Evolutionary conservation across 2,329 filamentous ascomycete genomes (phyloP), one percentile per base, ranked within the genome.

Genomic region (Exophiala mesophila): DNA sequence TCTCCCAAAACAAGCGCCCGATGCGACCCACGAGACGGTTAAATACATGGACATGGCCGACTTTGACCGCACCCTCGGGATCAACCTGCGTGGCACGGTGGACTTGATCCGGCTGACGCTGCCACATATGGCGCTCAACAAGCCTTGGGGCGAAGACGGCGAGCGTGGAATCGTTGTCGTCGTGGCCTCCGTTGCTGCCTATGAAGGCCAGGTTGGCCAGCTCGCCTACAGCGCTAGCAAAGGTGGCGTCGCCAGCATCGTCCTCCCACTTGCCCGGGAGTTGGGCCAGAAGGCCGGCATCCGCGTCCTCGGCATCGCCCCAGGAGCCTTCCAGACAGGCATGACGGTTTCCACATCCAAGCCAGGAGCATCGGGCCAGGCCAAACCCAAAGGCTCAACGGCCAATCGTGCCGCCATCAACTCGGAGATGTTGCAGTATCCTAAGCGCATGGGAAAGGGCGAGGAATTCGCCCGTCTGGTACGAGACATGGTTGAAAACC

Each of bases 21-120:
- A 41, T 7, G 40, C 41, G 13, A 49, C 41, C 13, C 45, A 53
- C 30, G 41, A 47, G 7, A 46, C 18, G 5, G 44, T 49, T 10
- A 49, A 49, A 28, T 52, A 51, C 37, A 66, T 74, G 52, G 80
- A 80, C 40, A 74, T 71, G 3, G 67, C 75, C 18, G 74, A 74
- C 7, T 82, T 82, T 52, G 70, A 79, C 47, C 63, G 64, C 6
- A 72, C 80, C 10, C 78, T 82, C 50, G 61, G 66, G 36, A 60
- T 57, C 36, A 57, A 56, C 30, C 36, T 57, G n/a, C 47, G 54
- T 15, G 55, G 55, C 29, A 57, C 54, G 5, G 52, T 57, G 10
- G 55, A 57, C 17, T 36, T 57, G 13, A 54, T 57, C 36, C 48
- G 55, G 16, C 41, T 55, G n/a, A 42, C 42, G 12, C 24, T 57